Evolutionary conservation across 2,329 filamentous ascomycete genomes (phyloP), one percentile per base, ranked within the genome.

Genomic region (Colletotrichum neosansevieriae): DNA sequence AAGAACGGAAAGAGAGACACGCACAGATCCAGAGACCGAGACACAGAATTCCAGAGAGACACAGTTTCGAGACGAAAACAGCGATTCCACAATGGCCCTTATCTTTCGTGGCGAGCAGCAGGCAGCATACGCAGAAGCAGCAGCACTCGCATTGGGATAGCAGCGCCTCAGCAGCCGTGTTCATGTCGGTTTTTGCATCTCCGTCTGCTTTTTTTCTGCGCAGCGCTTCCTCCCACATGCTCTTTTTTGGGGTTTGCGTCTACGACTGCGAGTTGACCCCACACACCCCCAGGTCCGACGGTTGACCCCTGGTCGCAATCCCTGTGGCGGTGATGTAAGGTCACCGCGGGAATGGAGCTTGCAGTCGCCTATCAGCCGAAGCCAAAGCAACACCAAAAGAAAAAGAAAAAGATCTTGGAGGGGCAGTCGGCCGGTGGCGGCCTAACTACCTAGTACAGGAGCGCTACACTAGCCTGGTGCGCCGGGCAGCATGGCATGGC

Each of bases 311-410:
- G 50, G 67, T 63, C 63, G 44, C n/a, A 56, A 62, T 58, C 67
- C 63, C 67, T 63, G 67, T 63, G 57, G 57, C 44, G 47, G 69
- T 70, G 69, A 70, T 69, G 69, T 70, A 70, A 70, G 65, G 66
- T 69, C 51, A 49, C 68, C 12, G 65, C 64, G 54, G 63, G 57
- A 69, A 67, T 67, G 63, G 67, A 58, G 67, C 63, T 58, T 63
- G 63, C 63, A 63, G 15, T 66, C 65, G 54, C 65, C 68, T 69
- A 70, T 70, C 60, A 69, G 57, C 19, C 49, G 50, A 54, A 65
- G 66, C 56, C 66, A 69, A 65, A 66, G 54, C 53, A 59, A 65
- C 50, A 49, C 32, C 63, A 57, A 54, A 38, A 36, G 40, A 49
- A 36, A 58, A 58, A 29, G 45, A 65, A 60, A 60, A 65, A 45